These are phyloP conservation scores for Aspergillus latus DNA, from an alignment of 2,329 filamentous ascomycete species.

Conservation along the genomic window DNA sequence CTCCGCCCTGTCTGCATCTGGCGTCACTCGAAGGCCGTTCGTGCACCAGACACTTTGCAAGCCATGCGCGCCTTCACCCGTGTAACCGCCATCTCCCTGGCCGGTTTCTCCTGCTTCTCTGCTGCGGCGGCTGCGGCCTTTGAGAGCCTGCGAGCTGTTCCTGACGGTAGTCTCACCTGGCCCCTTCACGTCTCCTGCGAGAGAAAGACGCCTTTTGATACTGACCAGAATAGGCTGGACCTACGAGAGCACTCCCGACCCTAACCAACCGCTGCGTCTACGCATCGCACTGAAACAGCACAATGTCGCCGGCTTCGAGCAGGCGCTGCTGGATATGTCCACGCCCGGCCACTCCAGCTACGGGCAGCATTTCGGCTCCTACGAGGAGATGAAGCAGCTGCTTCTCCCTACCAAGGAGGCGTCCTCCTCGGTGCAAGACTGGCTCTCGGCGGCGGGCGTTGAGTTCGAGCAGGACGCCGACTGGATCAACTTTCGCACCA, in stretches of 20 bases:
- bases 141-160: slow-evolving; percentile 36
- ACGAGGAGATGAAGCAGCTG: slow-evolving; percentile 52
- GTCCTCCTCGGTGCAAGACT: slow-evolving; percentile 44
- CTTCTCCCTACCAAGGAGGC: slow-evolving; percentile 47
- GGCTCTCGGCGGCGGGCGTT: slow-evolving; percentile 47
- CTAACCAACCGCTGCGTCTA: slow-evolving; percentile 30
- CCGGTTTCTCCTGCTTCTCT: slow-evolving; percentile 28
- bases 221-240: slow-evolving; percentile 30
- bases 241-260: slow-evolving; percentile 28
- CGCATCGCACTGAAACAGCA: slow-evolving; percentile 40
- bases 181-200: neutral
- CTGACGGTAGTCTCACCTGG: slow-evolving; percentile 29
- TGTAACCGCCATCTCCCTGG: slow-evolving; percentile 31
- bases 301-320: slow-evolving; percentile 42
- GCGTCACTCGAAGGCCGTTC: neutral
- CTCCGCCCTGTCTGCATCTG: neutral
- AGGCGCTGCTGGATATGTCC: slow-evolving; percentile 51
- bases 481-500: slow-evolving; percentile 41
- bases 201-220: too few species aligned
- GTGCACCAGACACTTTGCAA: neutral
- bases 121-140: slow-evolving; percentile 35
- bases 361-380: slow-evolving; percentile 49
- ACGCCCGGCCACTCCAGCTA: slow-evolving; percentile 50
- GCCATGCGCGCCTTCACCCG: slow-evolving; percentile 30
- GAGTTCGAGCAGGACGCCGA: slow-evolving; percentile 40